These are phyloP conservation scores for Suillus clintonianus DNA, from an alignment of 768 basidiomycete species.

Conservation along the genomic window DNA sequence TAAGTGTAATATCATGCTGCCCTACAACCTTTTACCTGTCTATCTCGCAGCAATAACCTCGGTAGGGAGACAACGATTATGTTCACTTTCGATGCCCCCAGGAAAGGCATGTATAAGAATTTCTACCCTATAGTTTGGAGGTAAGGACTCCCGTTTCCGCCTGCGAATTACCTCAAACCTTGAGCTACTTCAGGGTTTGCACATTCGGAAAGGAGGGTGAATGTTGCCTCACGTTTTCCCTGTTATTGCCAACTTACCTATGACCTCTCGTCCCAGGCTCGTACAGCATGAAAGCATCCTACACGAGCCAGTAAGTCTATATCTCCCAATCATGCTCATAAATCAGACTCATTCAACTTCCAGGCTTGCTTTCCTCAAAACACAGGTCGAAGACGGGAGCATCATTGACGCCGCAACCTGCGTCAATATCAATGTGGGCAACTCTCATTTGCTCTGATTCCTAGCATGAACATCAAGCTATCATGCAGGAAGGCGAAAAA, in stretches of 20 bases:
- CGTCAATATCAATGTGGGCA: not conserved
- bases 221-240: not conserved
- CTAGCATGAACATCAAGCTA: not conserved
- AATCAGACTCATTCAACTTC: not conserved
- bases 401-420: not conserved
- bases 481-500: not conserved
- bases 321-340: not conserved
- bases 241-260: not conserved
- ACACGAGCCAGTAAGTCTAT: not conserved
- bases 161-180: not conserved
- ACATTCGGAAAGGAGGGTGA: not conserved
- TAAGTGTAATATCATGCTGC: not conserved
- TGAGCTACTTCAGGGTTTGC: not conserved
- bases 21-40: not conserved
- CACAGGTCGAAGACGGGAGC: not conserved
- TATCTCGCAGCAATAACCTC: not conserved
- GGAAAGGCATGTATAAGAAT: not conserved
- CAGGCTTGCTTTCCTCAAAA: not conserved
- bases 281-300: not conserved
- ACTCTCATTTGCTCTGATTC: too few species aligned
- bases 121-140: not conserved
- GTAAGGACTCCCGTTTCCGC: not conserved
- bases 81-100: not conserved
- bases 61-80: not conserved
- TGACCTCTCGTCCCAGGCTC: not conserved